phyloP scores from a whole-genome alignment of 2,329 filamentous ascomycete genomes.

The Talaromyces sp. region DNA sequence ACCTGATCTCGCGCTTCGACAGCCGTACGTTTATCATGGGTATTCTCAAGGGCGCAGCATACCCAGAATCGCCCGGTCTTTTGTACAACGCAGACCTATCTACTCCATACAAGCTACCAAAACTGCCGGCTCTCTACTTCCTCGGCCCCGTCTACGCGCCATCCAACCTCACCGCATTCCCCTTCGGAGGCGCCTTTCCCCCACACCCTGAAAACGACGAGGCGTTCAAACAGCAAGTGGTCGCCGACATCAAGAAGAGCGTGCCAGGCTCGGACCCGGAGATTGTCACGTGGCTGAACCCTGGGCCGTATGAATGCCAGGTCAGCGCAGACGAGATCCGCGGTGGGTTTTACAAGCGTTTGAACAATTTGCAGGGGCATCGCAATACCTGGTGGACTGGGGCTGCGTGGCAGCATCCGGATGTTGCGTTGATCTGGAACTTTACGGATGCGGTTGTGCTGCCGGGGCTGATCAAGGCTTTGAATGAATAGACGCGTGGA shows the following conservation, averaged over 20 bases:
- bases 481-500: background rate
- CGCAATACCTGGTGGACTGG: slow-evolving; percentile 45
- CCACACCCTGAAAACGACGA: background rate
- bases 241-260: background rate
- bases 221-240: background rate
- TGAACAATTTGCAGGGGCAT: slow-evolving; percentile 41
- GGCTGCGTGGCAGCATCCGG: slow-evolving; percentile 27
- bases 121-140: background rate
- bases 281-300: background rate
- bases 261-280: background rate
- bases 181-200: background rate
- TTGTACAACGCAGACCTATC: background rate
- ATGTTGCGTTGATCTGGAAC: slow-evolving; percentile 19
- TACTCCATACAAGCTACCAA: background rate
- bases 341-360: slow-evolving; percentile 37
- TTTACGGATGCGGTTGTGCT: slow-evolving; percentile 9
- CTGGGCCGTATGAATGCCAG: slow-evolving; percentile 6
- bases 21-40: background rate
- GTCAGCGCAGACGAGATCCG: slow-evolving; percentile 30
- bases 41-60: background rate
- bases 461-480: background rate
- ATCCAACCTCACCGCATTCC: background rate
- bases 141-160: background rate
- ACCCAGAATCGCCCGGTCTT: background rate
- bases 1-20: background rate